A percentile compares a stretch with the other conserved stretches of the same genome.
phyloP scores from a whole-genome alignment of 257 asterid genomes.

The Capsicum chinense region DNA sequence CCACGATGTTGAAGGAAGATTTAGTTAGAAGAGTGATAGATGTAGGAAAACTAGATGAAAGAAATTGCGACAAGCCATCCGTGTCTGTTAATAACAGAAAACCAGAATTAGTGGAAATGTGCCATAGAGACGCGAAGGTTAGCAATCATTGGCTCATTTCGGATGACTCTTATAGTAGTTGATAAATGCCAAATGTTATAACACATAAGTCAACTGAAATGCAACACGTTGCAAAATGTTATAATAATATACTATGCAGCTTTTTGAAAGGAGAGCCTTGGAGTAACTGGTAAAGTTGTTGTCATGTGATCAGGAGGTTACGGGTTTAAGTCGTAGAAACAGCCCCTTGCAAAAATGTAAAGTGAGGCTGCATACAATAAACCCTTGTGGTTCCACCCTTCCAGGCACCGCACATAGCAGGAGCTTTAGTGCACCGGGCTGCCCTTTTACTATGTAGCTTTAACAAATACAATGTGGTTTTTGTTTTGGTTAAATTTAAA shows the following conservation, averaged over 20 bases:
- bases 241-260: background rate
- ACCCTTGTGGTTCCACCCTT: too few relatives aligned
- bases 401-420: too few relatives aligned
- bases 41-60: conserved; percentile 43
- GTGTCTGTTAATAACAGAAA: conserved; percentile 46
- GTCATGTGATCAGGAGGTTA: too few relatives aligned
- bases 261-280: background rate
- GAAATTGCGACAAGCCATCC: conserved; percentile 55
- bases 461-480: background rate
- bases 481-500: background rate
- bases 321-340: too few relatives aligned
- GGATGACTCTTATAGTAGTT: background rate
- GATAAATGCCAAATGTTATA: background rate
- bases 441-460: background rate
- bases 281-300: too few relatives aligned
- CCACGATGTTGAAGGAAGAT: conserved; percentile 53
- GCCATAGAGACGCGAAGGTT: background rate
- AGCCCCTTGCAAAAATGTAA: too few relatives aligned
- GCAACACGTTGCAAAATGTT: background rate
- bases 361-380: too few relatives aligned
- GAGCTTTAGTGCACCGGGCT: too few relatives aligned
- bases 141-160: background rate
- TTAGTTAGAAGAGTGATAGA: conserved; percentile 48
- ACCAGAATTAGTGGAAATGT: background rate
- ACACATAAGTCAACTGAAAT: background rate